Base-by-base conservation (phyloP, 2,329 filamentous ascomycete genomes). In the Chrysosporium queenslandicum region DNA sequence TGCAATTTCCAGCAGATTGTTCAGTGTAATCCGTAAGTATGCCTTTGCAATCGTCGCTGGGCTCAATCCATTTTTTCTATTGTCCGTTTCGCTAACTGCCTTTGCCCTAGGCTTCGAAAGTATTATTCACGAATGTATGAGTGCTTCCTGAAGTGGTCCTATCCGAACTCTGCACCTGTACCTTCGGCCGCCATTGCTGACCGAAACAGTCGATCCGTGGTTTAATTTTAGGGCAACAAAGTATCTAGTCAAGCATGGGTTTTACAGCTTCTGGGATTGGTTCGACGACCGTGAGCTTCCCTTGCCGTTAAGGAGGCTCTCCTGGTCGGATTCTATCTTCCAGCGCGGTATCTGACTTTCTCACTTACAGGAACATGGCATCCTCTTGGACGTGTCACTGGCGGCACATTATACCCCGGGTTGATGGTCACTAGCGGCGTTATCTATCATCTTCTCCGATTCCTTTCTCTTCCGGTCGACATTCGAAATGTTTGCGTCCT, bases 191-290 rank as follows among this genome's bases (percentile, higher is more conserved):
- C 20, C 4, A n/a, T 46, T 30, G 23, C 50, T 42, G n/a, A 48
- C 46, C 12, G 14, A 32, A 48, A 21, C 21, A 98, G 91, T 98
- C 74, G 92, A 98, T 73, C 92, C 92, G 32, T 98, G 92, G 92
- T 98, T 98, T 77, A 98, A 98, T 74, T 98, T 98, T 74, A 81
- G 92, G 71, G 92, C 92, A 60, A 97, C 92, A 53, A 97, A 97
- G 73, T 97, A 98, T 66, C 81, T 98, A 52, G 87, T 98, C 52
- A 81, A 91, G 66, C 82, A 98, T 82, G 92, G 92, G 63, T 97
- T 98, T 75, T 94, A 95, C 72, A 89, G 86, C 71, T 98, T 98
- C 70, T 98, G 92, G 92, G 91, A 98, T 71, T 98, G 92, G 92
- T 98, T 98, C 67, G 92, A 98, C 72, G 92, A 98, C 77, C 84